Evolutionary conservation across 352 stramenopile species (phyloP).

Genomic region (Phytopythium kandeliae): DNA sequence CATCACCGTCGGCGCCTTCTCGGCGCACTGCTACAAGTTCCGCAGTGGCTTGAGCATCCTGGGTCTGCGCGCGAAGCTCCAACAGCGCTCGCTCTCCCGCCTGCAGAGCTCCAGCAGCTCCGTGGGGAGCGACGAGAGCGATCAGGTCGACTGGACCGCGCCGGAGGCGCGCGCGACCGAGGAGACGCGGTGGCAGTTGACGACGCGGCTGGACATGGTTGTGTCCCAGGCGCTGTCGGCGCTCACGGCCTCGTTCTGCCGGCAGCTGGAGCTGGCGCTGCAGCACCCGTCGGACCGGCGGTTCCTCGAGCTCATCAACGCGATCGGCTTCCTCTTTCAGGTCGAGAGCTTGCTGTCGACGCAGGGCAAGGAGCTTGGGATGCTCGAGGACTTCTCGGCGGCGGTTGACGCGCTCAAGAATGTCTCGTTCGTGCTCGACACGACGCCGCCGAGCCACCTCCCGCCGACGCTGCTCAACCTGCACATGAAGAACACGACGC

Average conservation of each 20-base stretch:
- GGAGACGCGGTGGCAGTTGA: slow-evolving; percentile 74
- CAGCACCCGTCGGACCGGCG: slow-evolving; percentile 49
- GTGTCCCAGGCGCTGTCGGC: slow-evolving; percentile 72
- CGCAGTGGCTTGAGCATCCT: slow-evolving; percentile 69
- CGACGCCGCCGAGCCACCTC: slow-evolving; percentile 44
- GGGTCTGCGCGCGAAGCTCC: slow-evolving; percentile 47
- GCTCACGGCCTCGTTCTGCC: slow-evolving; percentile 67
- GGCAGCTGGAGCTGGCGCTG: slow-evolving; percentile 59
- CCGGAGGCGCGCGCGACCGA: slow-evolving; percentile 37
- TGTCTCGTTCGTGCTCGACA: slow-evolving; percentile 67
- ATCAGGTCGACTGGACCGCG: slow-evolving; percentile 52
- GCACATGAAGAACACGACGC: slow-evolving; percentile 64
- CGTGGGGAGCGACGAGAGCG: slow-evolving; percentile 12
- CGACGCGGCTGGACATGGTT: slow-evolving; percentile 73
- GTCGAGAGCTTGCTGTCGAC: slow-evolving; percentile 93
- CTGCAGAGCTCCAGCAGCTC: slow-evolving; percentile 39
- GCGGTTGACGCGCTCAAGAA: slow-evolving; percentile 72
- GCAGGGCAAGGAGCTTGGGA: slow-evolving; percentile 94
- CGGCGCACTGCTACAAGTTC: slow-evolving; percentile 79
- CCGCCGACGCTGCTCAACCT: slow-evolving; percentile 70
- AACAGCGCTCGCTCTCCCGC: slow-evolving; percentile 50
- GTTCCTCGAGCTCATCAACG: slow-evolving; percentile 58
- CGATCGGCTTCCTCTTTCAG: slow-evolving; percentile 78
- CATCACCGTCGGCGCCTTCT: slow-evolving; percentile 75
- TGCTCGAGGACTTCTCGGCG: slow-evolving; percentile 89